phyloP scores from a whole-genome alignment of 805 yeast genomes.

The Wickerhamiella kurtzmanii region DNA sequence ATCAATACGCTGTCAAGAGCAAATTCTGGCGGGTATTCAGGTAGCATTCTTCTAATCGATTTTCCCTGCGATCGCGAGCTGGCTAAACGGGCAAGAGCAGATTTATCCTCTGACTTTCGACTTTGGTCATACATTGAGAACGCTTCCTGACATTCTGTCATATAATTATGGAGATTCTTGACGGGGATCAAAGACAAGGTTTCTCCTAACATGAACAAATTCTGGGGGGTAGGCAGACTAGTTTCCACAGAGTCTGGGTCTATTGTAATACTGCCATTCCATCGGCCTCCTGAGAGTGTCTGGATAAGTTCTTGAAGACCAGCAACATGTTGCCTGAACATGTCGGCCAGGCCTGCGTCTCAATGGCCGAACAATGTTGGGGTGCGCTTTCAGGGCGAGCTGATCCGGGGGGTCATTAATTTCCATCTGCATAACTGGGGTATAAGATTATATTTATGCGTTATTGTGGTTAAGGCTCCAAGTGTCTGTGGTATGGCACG shows the following conservation, averaged over 20 bases:
- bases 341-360: background rate
- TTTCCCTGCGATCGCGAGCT: background rate
- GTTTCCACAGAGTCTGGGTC: background rate
- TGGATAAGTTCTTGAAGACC: background rate
- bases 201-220: background rate
- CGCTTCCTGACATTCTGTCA: background rate
- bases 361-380: no score
- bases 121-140: background rate
- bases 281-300: background rate
- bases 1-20: conserved; percentile 11
- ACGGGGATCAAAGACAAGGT: background rate
- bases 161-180: background rate
- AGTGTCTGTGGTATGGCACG: no score
- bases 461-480: background rate
- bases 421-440: no score
- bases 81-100: background rate
- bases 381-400: no score
- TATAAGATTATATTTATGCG: no score
- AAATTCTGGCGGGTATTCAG: conserved; percentile 6
- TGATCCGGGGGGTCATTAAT: no score
- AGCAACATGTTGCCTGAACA: background rate
- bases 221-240: background rate
- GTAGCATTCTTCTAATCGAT: background rate
- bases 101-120: background rate
- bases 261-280: background rate